Conservation (phyloP, 305 asterid species). For the Nicotiana rustica region DNA sequence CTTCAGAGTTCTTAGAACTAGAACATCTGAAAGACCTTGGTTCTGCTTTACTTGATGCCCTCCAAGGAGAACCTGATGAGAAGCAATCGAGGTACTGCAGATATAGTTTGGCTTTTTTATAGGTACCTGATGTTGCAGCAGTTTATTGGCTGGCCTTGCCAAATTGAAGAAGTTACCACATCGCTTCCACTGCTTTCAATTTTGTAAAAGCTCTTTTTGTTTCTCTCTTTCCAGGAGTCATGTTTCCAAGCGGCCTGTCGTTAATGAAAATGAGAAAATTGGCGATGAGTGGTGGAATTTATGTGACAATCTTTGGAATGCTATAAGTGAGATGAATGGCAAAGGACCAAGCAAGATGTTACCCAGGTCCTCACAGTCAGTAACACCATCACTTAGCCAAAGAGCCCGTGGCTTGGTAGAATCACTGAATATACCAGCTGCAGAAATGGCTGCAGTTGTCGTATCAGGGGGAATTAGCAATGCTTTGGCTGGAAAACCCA, state of each 20-base stretch:
- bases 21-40: constrained; percentile 70
- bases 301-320: constrained; percentile 80
- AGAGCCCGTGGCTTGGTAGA: constrained; percentile 99
- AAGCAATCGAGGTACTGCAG: constrained; percentile 63
- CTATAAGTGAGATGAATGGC: constrained; percentile 79
- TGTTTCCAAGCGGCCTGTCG: constrained; percentile 49
- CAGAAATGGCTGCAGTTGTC: constrained; percentile 98
- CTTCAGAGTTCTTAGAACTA: constrained; percentile 64
- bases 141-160: constrained; percentile 8
- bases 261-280: constrained; percentile 54
- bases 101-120: background rate
- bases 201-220: constrained; percentile 16
- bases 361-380: constrained; percentile 75
- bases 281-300: constrained; percentile 90
- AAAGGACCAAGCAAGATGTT: constrained; percentile 76
- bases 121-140: constrained; percentile 24
- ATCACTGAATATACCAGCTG: constrained; percentile 95
- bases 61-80: constrained; percentile 71
- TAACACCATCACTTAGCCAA: constrained; percentile 84
- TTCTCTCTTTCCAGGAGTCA: constrained; percentile 35
- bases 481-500: constrained; percentile 92
- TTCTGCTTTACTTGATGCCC: constrained; percentile 67
- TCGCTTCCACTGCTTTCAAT: constrained; percentile 20
- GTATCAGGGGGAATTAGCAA: constrained; percentile 96
- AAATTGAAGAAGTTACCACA: background rate